phyloP scores from a whole-genome alignment of 768 basidiomycete species.

The Serendipita indica region DNA sequence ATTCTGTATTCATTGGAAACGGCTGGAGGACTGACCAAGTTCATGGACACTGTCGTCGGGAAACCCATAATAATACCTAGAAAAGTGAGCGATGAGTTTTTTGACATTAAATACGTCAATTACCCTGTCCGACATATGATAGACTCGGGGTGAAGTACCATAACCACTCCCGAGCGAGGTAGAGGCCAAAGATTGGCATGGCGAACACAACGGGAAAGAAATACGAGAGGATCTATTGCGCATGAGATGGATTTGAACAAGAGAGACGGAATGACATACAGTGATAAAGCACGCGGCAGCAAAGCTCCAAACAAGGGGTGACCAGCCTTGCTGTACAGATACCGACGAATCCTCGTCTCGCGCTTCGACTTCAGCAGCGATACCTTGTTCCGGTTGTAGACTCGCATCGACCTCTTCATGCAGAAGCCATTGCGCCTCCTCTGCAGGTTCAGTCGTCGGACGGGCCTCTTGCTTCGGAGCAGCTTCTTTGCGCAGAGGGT shows the following conservation, averaged over 20 bases:
- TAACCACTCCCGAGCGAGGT: constrained; percentile 75
- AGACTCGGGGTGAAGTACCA: constrained; percentile 90
- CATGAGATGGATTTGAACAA: background rate
- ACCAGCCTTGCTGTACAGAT: constrained; percentile 52
- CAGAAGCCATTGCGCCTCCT: constrained; percentile 10
- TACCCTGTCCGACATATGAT: constrained; percentile 86
- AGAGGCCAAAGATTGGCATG: constrained; percentile 69
- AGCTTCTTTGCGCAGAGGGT: constrained; percentile 49
- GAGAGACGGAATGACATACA: constrained; percentile 30
- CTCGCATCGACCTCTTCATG: background rate
- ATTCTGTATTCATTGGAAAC: background rate
- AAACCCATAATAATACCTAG: constrained; percentile 95
- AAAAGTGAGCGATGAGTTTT: constrained; percentile 8
- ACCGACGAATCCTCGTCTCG: constrained; percentile 23
- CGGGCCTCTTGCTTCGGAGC: background rate
- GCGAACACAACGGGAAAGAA: constrained; percentile 83
- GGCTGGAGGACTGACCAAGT: constrained; percentile 36
- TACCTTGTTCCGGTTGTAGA: constrained; percentile 23
- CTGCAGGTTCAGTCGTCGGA: background rate
- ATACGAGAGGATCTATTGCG: constrained; percentile 57
- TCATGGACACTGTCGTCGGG: constrained; percentile 88
- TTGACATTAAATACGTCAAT: constrained; percentile 11
- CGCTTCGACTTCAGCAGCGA: constrained; percentile 16
- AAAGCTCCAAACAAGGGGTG: constrained; percentile 65
- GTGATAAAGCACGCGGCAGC: constrained; percentile 57